A percentile compares a stretch with the other conserved stretches of the same genome.
phyloP scores from a whole-genome alignment of 441 rosid species.

The Brassica balearica region DNA sequence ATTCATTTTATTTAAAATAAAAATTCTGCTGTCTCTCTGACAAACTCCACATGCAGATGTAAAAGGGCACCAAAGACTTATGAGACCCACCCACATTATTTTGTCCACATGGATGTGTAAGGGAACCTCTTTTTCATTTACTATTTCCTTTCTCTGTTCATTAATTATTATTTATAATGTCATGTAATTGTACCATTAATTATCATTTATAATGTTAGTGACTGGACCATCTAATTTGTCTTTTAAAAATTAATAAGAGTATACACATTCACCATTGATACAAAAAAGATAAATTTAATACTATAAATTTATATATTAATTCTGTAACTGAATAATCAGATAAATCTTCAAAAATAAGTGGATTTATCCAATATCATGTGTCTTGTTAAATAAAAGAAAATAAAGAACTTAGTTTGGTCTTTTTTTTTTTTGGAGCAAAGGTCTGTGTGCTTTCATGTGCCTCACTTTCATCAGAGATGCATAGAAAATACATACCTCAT shows the following conservation, averaged over 20 bases:
- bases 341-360: neutral
- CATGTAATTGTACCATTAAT: slow-evolving; percentile 27
- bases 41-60: slow-evolving; percentile 76
- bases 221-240: slow-evolving; percentile 25
- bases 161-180: slow-evolving; percentile 12
- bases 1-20: slow-evolving; percentile 4
- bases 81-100: slow-evolving; percentile 66
- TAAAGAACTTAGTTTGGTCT: slow-evolving; percentile 15
- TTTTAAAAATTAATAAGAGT: slow-evolving; percentile 21
- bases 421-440: no score
- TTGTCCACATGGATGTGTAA: slow-evolving; percentile 65
- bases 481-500: slow-evolving; percentile 37
- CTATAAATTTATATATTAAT: neutral
- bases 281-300: neutral
- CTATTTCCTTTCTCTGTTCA: slow-evolving; percentile 28
- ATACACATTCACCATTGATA: slow-evolving; percentile 25
- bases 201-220: slow-evolving; percentile 22
- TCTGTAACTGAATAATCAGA: neutral
- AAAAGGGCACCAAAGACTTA: slow-evolving; percentile 49
- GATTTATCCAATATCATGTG: neutral
- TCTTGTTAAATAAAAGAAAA: neutral
- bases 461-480: slow-evolving; percentile 35
- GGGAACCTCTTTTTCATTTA: slow-evolving; percentile 37
- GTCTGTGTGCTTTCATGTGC: slow-evolving; percentile 31
- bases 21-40: slow-evolving; percentile 51